These are phyloP conservation scores for Pugionium cornutum DNA, from an alignment of 345 rosid genomes.

Conservation along the genomic window DNA sequence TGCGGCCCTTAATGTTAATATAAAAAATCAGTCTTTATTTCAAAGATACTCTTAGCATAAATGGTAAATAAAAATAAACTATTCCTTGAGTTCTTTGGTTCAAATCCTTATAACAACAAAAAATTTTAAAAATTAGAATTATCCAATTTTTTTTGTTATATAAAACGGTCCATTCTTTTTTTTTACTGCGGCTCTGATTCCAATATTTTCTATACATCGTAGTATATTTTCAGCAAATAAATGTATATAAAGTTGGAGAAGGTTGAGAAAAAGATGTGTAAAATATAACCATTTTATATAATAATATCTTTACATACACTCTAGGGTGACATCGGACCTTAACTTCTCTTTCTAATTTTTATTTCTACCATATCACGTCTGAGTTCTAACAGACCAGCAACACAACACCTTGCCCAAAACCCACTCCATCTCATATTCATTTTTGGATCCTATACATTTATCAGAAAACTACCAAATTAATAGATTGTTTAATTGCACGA, in stretches of 20 bases:
- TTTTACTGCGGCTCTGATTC: too few relatives aligned
- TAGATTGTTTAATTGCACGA: conserved; percentile 12
- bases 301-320: conserved; percentile 58
- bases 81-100: too few relatives aligned
- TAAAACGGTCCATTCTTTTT: too few relatives aligned
- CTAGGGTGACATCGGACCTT: conserved; percentile 68
- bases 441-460: conserved; percentile 10
- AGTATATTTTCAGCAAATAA: conserved; percentile 12
- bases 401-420: conserved; percentile 57
- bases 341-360: conserved; percentile 39
- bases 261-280: conserved; percentile 14
- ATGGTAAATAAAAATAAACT: too few relatives aligned
- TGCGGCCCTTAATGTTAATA: too few relatives aligned
- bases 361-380: conserved; percentile 35
- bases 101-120: too few relatives aligned
- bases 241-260: conserved; percentile 3
- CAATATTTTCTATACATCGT: too few relatives aligned
- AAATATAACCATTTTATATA: conserved; percentile 26
- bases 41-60: too few relatives aligned
- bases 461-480: conserved; percentile 7
- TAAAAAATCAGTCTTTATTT: too few relatives aligned
- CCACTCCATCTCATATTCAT: conserved; percentile 57
- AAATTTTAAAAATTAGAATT: too few relatives aligned
- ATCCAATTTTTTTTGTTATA: too few relatives aligned
- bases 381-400: conserved; percentile 44